Percentiles rank a stretch among this genome's conserved stretches.
Conservation (phyloP, 345 rosid species). For the Gynandropsis gynandra region DNA sequence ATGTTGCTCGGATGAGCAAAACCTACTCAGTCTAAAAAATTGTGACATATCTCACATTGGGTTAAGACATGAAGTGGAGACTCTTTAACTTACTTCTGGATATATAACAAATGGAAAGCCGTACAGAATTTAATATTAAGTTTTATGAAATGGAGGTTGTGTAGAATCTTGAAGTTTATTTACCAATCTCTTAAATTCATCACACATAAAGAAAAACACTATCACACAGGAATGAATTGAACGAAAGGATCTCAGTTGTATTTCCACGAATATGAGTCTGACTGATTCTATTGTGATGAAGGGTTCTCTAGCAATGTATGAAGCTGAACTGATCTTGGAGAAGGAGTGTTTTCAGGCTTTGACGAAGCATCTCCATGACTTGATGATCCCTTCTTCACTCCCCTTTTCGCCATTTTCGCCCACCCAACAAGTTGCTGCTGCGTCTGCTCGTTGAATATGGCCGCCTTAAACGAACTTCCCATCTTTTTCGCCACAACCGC, state of each 20-base stretch:
- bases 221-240: no score
- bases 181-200: no score
- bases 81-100: no score
- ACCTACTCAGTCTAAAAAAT: no score
- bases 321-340: constrained; percentile 16
- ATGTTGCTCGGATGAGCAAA: no score
- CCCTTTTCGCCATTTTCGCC: constrained; percentile 56
- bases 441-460: constrained; percentile 63
- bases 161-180: no score
- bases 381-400: constrained; percentile 29
- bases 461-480: constrained; percentile 76
- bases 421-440: constrained; percentile 59
- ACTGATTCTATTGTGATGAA: constrained; percentile 9
- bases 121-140: no score
- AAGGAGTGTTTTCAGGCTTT: constrained; percentile 9
- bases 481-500: constrained; percentile 35
- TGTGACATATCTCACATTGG: no score
- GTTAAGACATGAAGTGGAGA: no score
- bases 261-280: neutral
- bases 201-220: no score
- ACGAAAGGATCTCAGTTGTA: constrained; percentile 18
- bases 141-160: no score
- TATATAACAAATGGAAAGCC: no score
- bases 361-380: constrained; percentile 13
- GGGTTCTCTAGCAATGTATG: constrained; percentile 16